These are phyloP conservation scores for Candida oleophila DNA, from an alignment of 805 yeast genomes.

Conservation along the genomic window DNA sequence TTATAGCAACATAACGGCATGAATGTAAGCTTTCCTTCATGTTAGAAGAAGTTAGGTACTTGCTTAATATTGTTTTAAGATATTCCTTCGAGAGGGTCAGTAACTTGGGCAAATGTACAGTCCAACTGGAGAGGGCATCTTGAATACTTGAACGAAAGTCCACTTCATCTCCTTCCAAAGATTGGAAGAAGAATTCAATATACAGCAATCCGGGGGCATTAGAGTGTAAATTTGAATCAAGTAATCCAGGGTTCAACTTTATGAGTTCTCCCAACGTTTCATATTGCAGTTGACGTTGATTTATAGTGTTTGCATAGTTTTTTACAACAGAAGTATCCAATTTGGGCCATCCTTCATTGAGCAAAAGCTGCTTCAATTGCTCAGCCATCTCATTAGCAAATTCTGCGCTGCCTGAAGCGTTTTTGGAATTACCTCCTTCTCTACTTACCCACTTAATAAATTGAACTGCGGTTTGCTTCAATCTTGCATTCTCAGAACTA, in stretches of 20 bases:
- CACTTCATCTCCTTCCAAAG: conserved; percentile 60
- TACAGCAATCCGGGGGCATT: conserved; percentile 44
- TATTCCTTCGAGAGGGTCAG: conserved; percentile 35
- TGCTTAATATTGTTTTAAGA: conserved; percentile 39
- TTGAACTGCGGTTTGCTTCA: conserved; percentile 57
- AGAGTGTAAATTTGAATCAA: neutral
- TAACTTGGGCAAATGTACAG: conserved; percentile 46
- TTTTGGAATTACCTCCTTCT: conserved; percentile 6
- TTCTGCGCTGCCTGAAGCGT: conserved; percentile 15
- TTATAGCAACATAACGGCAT: conserved; percentile 62
- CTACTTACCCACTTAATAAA: conserved; percentile 63
- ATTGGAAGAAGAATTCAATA: conserved; percentile 66
- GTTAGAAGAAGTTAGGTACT: conserved; percentile 22
- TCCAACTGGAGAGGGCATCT: conserved; percentile 62
- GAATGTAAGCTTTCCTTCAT: conserved; percentile 36
- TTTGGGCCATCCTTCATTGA: conserved; percentile 62
- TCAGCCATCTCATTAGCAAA: conserved; percentile 47
- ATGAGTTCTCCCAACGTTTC: conserved; percentile 75
- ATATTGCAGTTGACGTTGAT: conserved; percentile 64
- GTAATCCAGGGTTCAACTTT: conserved; percentile 35
- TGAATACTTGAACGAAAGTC: conserved; percentile 70
- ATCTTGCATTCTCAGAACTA: conserved; percentile 47
- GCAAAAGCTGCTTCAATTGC: conserved; percentile 51
- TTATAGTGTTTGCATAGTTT: conserved; percentile 30
- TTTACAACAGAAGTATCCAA: conserved; percentile 33